A percentile compares a stretch with the other conserved stretches of the same genome.
Conservation (phyloP, 2,329 filamentous ascomycete genomes). For the Aspergillus sp. region DNA sequence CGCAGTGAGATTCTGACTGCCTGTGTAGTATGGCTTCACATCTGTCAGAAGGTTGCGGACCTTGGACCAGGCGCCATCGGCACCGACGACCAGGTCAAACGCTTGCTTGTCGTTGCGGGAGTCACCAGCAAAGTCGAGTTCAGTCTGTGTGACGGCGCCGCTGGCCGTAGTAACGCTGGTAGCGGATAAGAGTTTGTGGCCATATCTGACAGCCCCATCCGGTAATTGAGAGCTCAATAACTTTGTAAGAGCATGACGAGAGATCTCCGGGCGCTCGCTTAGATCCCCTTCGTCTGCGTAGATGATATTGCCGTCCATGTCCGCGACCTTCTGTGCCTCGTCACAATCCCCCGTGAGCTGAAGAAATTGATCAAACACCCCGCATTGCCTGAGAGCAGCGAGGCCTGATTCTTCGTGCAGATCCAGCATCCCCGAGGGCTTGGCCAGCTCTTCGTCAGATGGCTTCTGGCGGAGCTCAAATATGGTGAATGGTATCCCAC, state of each 20-base stretch:
- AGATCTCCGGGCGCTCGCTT: conserved; percentile 19
- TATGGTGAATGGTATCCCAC: conserved; percentile 15
- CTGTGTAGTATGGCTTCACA: conserved; percentile 14
- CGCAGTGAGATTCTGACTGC: conserved; percentile 8
- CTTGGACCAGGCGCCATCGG: conserved; percentile 23
- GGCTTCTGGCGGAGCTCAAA: conserved; percentile 26
- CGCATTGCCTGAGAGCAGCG: conserved; percentile 16
- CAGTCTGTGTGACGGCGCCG: conserved; percentile 1
- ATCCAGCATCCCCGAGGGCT: conserved; percentile 18
- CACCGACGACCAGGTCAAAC: conserved; percentile 19
- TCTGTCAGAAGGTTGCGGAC: conserved; percentile 15
- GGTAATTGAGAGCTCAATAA: conserved; percentile 12
- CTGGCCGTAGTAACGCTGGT: not conserved
- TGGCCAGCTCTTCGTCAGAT: conserved; percentile 10
- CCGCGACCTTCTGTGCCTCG: conserved; percentile 12
- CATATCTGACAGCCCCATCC: conserved; percentile 11
- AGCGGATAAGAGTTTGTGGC: conserved; percentile 13
- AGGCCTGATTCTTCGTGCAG: conserved; percentile 21
- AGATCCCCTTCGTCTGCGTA: conserved; percentile 9
- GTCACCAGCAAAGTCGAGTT: conserved; percentile 7
- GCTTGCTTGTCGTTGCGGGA: conserved; percentile 1
- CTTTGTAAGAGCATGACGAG: conserved; percentile 13
- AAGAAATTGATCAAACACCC: conserved; percentile 17
- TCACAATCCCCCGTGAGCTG: conserved; percentile 14
- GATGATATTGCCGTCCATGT: conserved; percentile 13